Evolutionary conservation across 129 eudicot genomes (phyloP).

Genomic region (Deinandra increscens): DNA sequence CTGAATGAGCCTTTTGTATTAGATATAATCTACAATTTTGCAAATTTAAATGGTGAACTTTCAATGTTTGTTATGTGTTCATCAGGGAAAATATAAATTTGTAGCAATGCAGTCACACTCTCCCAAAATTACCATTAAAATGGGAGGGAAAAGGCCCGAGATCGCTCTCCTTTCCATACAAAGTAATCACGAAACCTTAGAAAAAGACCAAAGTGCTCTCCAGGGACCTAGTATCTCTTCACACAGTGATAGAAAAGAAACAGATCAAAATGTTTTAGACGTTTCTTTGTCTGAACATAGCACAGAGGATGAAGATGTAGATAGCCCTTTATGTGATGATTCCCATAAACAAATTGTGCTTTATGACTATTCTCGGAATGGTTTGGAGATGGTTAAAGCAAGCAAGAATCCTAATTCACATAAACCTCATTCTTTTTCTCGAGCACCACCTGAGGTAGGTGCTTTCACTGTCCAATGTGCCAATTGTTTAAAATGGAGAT

Average conservation of each 20-base stretch:
- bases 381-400: conserved; percentile 21
- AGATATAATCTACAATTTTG: not conserved
- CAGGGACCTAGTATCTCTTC: conserved; percentile 20
- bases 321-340: not conserved
- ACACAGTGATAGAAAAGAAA: conserved; percentile 11
- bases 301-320: conserved; percentile 32
- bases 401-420: conserved; percentile 25
- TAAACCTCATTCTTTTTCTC: conserved; percentile 20
- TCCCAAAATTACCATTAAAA: conserved; percentile 46
- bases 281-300: conserved; percentile 27
- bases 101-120: conserved; percentile 48
- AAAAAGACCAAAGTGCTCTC: conserved; percentile 32
- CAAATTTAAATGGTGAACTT: not conserved
- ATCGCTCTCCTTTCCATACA: conserved; percentile 8
- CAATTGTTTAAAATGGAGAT: conserved; percentile 86
- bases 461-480: conserved; percentile 92
- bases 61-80: not conserved
- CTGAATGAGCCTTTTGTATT: not conserved
- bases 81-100: conserved; percentile 32
- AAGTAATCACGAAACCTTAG: conserved; percentile 20
- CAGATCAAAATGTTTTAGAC: conserved; percentile 28
- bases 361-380: conserved; percentile 46
- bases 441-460: conserved; percentile 59
- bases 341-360: conserved; percentile 48
- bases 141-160: conserved; percentile 38